Evolutionary conservation across 148 eudicot species (phyloP).

Genomic region (Diospyros kaki): DNA sequence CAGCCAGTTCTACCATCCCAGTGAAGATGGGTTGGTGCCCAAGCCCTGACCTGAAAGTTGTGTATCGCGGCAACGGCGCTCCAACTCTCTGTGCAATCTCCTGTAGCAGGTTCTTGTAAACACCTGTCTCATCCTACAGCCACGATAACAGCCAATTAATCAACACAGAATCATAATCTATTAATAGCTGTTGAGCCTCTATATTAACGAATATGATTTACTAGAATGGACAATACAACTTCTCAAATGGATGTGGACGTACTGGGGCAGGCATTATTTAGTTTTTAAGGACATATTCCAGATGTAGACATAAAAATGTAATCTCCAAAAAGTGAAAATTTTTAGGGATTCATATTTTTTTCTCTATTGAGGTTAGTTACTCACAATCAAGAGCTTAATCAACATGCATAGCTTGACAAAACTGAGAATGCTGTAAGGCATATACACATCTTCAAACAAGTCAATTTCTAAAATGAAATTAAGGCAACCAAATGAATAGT

Average conservation of each 20-base stretch:
- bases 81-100: constrained; percentile 22
- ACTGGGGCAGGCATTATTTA: neutral
- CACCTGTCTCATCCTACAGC: constrained; percentile 19
- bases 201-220: neutral
- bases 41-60: constrained; percentile 18
- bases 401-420: too few species aligned
- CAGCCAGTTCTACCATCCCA: constrained; percentile 21
- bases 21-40: constrained; percentile 19
- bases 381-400: too few species aligned
- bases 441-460: too few species aligned
- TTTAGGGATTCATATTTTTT: too few species aligned
- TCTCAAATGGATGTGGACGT: neutral
- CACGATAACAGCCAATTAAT: neutral
- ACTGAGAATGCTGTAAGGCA: too few species aligned
- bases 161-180: neutral
- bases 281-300: neutral
- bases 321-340: neutral
- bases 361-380: too few species aligned
- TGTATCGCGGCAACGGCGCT: constrained; percentile 13
- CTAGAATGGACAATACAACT: neutral
- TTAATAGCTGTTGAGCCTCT: neutral
- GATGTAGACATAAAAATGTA: neutral
- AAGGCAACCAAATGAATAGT: too few species aligned
- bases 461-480: too few species aligned
- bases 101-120: constrained; percentile 21